phyloP scores from a whole-genome alignment of 2,329 filamentous ascomycete genomes.

The Paraphoma chrysanthemicola region DNA sequence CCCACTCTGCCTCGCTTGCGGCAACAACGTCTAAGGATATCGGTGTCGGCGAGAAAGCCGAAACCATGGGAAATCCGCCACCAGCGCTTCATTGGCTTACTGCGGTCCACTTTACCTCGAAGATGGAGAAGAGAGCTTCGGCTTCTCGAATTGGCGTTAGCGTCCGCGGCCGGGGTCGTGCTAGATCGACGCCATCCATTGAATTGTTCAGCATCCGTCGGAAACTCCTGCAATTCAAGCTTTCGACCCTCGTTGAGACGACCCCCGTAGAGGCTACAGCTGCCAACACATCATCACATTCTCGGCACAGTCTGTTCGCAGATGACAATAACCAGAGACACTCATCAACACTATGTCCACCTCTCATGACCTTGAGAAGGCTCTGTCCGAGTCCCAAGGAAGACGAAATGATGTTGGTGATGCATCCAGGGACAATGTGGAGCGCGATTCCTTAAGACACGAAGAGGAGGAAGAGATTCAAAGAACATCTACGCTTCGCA shows the following conservation, averaged over 20 bases:
- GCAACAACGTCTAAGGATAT: background rate
- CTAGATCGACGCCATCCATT: constrained; percentile 8
- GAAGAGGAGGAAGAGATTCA: constrained; percentile 14
- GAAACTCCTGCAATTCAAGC: too few species aligned
- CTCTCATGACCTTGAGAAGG: constrained; percentile 25
- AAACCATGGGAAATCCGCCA: constrained; percentile 3
- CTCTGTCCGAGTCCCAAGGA: background rate
- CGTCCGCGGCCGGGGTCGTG: constrained; percentile 27
- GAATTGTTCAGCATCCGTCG: background rate
- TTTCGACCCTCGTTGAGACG: too few species aligned
- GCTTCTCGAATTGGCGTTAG: constrained; percentile 11
- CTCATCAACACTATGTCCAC: background rate
- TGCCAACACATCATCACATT: too few species aligned
- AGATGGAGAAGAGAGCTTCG: background rate
- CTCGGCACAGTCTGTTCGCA: too few species aligned
- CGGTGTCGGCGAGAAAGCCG: constrained; percentile 5
- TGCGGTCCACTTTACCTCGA: background rate
- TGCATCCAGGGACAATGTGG: constrained; percentile 5
- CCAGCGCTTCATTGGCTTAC: background rate
- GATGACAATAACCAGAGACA: too few species aligned
- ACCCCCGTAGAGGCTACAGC: too few species aligned
- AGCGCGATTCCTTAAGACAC: background rate
- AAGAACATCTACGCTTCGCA: constrained; percentile 19
- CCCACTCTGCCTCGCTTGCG: background rate
- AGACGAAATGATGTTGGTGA: constrained; percentile 8